These are phyloP conservation scores for Hygrophila difformis DNA, from an alignment of 257 asterid species.

Conservation along the genomic window DNA sequence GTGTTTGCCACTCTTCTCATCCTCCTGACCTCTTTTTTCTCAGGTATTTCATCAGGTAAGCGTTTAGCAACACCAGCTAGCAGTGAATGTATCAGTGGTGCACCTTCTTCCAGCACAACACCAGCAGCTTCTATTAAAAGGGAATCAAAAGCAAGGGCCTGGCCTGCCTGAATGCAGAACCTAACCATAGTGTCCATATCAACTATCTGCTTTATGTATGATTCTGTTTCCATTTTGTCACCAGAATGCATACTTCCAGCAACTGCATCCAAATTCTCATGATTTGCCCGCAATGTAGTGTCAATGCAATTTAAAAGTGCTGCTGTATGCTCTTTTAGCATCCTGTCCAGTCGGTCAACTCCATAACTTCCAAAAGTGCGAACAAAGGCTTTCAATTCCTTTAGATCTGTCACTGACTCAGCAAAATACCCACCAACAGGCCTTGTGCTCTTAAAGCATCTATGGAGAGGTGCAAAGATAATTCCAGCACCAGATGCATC, in stretches of 20 bases:
- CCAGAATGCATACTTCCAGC: conserved; percentile 95
- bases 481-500: conserved; percentile 81
- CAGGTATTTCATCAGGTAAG: conserved; percentile 79
- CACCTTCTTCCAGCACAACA: conserved; percentile 72
- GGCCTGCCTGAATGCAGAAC: conserved; percentile 97
- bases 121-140: conserved; percentile 90
- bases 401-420: conserved; percentile 71
- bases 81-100: conserved; percentile 87
- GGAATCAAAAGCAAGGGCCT: conserved; percentile 72
- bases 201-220: conserved; percentile 71
- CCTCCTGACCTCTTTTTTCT: conserved; percentile 84
- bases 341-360: conserved; percentile 78
- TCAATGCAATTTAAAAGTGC: conserved; percentile 91
- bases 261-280: conserved; percentile 84
- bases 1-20: conserved; percentile 79
- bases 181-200: conserved; percentile 95
- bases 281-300: conserved; percentile 84
- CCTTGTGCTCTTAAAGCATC: conserved; percentile 88
- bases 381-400: conserved; percentile 78
- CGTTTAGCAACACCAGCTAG: conserved; percentile 69
- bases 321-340: conserved; percentile 96
- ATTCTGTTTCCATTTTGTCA: conserved; percentile 68
- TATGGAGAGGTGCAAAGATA: conserved; percentile 80
- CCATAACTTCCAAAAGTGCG: conserved; percentile 90
- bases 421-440: conserved; percentile 99